Evolutionary conservation across 1,284 basidiomycete species (phyloP).

Genomic region (Sphaerobolus stellatus): DNA sequence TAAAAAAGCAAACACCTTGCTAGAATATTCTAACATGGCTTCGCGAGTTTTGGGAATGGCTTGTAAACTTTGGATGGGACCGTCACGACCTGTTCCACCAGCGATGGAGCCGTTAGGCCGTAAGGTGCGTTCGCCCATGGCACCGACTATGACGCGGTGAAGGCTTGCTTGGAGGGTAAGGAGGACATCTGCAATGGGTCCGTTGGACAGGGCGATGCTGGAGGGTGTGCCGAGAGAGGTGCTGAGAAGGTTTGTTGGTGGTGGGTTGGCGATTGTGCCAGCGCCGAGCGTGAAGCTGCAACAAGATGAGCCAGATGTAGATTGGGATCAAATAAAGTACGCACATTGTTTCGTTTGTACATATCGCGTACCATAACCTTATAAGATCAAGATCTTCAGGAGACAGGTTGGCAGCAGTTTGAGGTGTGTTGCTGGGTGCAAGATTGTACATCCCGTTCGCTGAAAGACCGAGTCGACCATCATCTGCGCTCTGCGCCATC

Average conservation of each 20-base stretch:
- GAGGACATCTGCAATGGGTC: not conserved
- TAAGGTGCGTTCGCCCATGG: constrained; percentile 1
- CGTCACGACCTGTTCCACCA: not conserved
- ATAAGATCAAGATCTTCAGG: too few relatives aligned
- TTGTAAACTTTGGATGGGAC: too few relatives aligned
- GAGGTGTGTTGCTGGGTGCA: not conserved
- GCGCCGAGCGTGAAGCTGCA: constrained; percentile 11
- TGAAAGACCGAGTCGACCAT: not conserved
- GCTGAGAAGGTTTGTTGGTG: not conserved
- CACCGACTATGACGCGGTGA: constrained; percentile 3
- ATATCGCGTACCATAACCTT: constrained; percentile 10
- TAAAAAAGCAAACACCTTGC: constrained; percentile 1
- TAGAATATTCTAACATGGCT: not conserved
- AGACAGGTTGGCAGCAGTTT: too few relatives aligned
- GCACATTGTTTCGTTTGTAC: constrained; percentile 12
- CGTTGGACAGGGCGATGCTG: not conserved
- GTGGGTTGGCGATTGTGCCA: not conserved
- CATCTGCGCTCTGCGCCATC: constrained; percentile 2
- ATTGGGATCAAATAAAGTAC: not conserved
- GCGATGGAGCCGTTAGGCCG: not conserved
- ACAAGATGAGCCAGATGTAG: not conserved
- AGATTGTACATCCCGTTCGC: not conserved
- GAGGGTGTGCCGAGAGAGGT: not conserved
- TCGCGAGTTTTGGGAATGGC: not conserved
- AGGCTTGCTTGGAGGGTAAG: constrained; percentile 7